Conservation (phyloP, 176 grass and related monocot species). For the Eragrostis curvula region DNA sequence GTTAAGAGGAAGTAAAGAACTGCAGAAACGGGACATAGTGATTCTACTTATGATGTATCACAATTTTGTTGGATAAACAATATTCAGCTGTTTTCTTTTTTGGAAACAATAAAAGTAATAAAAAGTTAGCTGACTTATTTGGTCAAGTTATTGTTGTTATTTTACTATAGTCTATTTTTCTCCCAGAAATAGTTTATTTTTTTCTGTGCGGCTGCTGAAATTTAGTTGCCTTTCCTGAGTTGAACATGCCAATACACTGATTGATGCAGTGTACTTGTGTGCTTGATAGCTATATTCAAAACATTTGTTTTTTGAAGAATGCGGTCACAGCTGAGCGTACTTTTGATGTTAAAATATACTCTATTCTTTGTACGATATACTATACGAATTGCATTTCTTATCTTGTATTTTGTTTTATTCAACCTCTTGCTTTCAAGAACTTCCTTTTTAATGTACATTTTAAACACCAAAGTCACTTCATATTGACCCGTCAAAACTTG, state of each 20-base stretch:
- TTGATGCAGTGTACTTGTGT: no score
- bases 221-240: no score
- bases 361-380: no score
- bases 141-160: background rate
- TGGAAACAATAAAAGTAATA: background rate
- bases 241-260: no score
- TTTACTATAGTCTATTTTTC: background rate
- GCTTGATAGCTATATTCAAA: no score
- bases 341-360: no score
- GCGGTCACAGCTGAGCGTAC: no score
- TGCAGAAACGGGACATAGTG: background rate
- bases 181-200: no score
- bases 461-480: background rate
- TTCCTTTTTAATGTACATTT: background rate
- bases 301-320: no score
- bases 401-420: no score
- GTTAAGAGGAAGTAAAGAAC: conserved; percentile 1
- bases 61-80: conserved; percentile 23
- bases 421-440: no score
- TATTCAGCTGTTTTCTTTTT: background rate
- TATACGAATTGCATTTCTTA: no score
- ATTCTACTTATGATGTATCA: background rate
- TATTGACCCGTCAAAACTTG: conserved; percentile 40
- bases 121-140: background rate
- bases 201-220: background rate